Base-by-base conservation (phyloP, 768 basidiomycete genomes). In the Trametes villosa region DNA sequence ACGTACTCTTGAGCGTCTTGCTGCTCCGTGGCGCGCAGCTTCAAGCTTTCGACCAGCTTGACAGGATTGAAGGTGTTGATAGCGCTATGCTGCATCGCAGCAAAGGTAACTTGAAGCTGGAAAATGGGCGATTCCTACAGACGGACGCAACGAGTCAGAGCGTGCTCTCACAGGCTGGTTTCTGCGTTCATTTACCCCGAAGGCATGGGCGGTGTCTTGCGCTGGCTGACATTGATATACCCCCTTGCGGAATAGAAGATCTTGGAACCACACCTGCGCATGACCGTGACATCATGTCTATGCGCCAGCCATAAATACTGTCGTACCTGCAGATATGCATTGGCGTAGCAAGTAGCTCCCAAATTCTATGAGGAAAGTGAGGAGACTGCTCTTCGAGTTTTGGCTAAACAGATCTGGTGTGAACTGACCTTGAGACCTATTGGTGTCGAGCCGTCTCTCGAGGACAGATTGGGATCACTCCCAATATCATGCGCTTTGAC, bases 281-380 rank as follows among this genome's bases (percentile, higher is more conserved):
- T 30, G 7, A 49, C 18, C 8, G 12, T 18, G 17, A n/a, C 26
- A 48, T 34, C 8, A 41, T 47, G 12, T 12, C 5, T 60, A 30
- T n/a, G 34, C 20, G 33, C 17, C 9, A 33, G 4, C 24, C 33
- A 33, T 22, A 45, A 30, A 36, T 29, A 54, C 20, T 46, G 70
- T 68, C 75, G 36, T 67, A 89, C 93, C 77, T 98, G 96, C 45
- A 98, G 81, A 63, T 91, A 97, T 20, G 94, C 94, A 72, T 97
- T 97, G 61, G 93, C 95, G 67, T 98, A 98, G 71, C 96, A 98
- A 4, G 96, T 98, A 18, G 96, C 96, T 4, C 96, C 96, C 20
- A 98, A 84, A 72, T 98, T 98, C 94, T 95, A 68, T 12, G 11
- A 24, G 13, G 3, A 20, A 5, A 2, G 7, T 38, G 18, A 44